Percentiles rank a stretch among this genome's conserved stretches.
Conservation (phyloP, 2,329 filamentous ascomycete genomes). For the Aspergillus ibericus region DNA sequence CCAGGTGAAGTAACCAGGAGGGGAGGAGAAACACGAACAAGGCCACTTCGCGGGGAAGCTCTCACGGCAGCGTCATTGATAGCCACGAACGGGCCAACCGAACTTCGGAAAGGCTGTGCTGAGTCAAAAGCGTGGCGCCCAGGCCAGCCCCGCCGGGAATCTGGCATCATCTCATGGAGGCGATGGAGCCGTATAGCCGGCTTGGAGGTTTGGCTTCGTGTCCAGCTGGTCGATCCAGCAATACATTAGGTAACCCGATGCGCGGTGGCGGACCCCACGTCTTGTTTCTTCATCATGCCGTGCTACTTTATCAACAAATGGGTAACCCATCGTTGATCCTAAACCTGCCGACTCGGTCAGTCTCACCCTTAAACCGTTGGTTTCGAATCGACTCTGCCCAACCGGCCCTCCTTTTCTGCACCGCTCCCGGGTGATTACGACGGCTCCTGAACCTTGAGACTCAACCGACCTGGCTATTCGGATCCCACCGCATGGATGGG, state of each 20-base stretch:
- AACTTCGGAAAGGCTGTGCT: background rate
- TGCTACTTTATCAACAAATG: conserved; percentile 3
- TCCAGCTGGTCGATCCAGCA: conserved; percentile 6
- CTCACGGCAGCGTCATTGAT: too few species aligned
- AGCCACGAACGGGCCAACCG: background rate
- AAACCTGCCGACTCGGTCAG: background rate
- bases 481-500: background rate
- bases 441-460: background rate
- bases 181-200: conserved; percentile 2
- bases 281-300: background rate
- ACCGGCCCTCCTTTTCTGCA: background rate
- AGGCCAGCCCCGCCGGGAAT: background rate
- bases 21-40: too few species aligned
- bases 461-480: background rate
- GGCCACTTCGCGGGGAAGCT: too few species aligned
- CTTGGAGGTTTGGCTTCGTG: background rate
- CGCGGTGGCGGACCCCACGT: conserved; percentile 1
- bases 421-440: background rate
- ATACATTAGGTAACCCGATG: conserved; percentile 6
- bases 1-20: too few species aligned
- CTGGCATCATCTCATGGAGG: background rate
- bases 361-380: background rate
- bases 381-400: background rate
- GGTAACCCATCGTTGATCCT: background rate
- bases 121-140: background rate